Evolutionary conservation across 805 yeast genomes (phyloP).

Genomic region (Huiozyma naganishii): DNA sequence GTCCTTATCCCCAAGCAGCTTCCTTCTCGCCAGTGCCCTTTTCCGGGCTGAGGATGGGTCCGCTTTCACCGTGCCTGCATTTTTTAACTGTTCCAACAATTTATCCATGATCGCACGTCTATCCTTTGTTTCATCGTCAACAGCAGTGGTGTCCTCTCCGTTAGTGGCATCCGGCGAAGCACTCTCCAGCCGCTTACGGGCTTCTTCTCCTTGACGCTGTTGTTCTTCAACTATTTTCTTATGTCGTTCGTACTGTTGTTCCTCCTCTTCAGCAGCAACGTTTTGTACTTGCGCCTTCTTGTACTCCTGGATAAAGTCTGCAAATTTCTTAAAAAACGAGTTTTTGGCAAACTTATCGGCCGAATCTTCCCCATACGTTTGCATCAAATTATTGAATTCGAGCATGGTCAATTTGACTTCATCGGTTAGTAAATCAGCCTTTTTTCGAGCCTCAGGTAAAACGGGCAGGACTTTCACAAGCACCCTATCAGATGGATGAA

Average conservation of each 20-base stretch:
- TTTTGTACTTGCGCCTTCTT: constrained; percentile 74
- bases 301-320: constrained; percentile 70
- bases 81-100: constrained; percentile 73
- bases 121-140: constrained; percentile 15
- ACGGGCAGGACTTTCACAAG: constrained; percentile 50
- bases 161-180: neutral
- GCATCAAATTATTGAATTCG: constrained; percentile 65
- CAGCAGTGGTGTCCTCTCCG: constrained; percentile 5
- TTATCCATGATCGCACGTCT: constrained; percentile 64
- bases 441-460: constrained; percentile 64
- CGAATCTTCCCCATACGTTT: constrained; percentile 83
- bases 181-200: constrained; percentile 7
- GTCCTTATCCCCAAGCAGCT: constrained; percentile 29
- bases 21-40: constrained; percentile 64
- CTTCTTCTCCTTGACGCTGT: constrained; percentile 19
- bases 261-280: constrained; percentile 70
- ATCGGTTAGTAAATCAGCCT: constrained; percentile 51
- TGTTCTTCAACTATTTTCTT: constrained; percentile 40
- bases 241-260: constrained; percentile 62
- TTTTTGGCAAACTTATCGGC: constrained; percentile 54
- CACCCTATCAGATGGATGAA: constrained; percentile 80
- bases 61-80: constrained; percentile 69
- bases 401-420: constrained; percentile 52
- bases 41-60: constrained; percentile 75
- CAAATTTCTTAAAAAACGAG: constrained; percentile 67